Conservation (phyloP, 75 land plant genomes). For the Selaginella tamariscina region DNA sequence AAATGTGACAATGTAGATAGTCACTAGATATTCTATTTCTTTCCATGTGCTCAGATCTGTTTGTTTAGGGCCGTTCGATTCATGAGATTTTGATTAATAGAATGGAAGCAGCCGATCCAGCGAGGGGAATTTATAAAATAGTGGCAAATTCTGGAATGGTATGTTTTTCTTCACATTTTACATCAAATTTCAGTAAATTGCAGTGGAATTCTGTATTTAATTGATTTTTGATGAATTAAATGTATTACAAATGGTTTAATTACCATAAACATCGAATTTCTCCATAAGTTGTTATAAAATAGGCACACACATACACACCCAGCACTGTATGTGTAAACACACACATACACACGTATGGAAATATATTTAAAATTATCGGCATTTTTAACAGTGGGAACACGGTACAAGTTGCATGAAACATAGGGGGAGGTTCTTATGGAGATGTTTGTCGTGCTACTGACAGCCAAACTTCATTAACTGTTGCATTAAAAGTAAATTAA, state of each 20-base stretch:
- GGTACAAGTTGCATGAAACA: conserved; percentile 24
- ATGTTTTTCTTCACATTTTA: background rate
- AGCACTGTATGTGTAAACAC: background rate
- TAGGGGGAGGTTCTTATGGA: conserved; percentile 33
- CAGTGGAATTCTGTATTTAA: background rate
- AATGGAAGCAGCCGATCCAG: no score
- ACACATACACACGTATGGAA: background rate
- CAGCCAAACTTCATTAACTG: conserved; percentile 15
- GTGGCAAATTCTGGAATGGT: conserved; percentile 22
- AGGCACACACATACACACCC: background rate
- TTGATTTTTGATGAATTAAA: background rate
- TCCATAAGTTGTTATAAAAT: background rate
- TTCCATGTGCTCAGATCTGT: no score
- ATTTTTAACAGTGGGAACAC: conserved; percentile 20
- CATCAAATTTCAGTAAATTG: background rate
- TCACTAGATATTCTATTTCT: no score
- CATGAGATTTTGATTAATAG: no score
- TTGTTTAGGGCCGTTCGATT: no score
- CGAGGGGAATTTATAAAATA: conserved; percentile 19
- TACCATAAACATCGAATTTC: background rate
- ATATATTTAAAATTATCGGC: background rate
- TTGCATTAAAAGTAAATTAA: conserved; percentile 26
- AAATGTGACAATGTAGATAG: no score
- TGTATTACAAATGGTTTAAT: background rate
- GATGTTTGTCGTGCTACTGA: conserved; percentile 33